Evolutionary conservation across 1,139 yeast species (phyloP).

Genomic region (Pichia sp.): DNA sequence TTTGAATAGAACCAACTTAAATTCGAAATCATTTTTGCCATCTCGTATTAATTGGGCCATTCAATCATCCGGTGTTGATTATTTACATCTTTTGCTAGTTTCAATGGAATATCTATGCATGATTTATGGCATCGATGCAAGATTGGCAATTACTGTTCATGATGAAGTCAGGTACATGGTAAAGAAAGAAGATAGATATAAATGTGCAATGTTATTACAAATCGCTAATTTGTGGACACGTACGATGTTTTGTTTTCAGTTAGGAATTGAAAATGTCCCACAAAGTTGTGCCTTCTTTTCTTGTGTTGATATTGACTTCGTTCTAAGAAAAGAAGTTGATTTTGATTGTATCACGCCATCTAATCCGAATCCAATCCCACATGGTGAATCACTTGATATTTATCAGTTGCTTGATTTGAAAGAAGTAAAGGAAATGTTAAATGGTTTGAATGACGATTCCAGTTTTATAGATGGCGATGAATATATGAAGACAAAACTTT

Average conservation of each 20-base stretch:
- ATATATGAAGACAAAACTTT: conserved; percentile 9
- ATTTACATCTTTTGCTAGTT: conserved; percentile 73
- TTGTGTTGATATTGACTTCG: conserved; percentile 83
- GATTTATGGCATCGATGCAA: conserved; percentile 63
- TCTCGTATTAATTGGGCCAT: conserved; percentile 97
- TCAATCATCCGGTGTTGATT: conserved; percentile 97
- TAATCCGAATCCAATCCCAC: conserved; percentile 61
- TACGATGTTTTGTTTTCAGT: conserved; percentile 88
- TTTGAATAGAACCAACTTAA: conserved; percentile 57
- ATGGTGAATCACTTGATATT: conserved; percentile 75
- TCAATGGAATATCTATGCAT: conserved; percentile 80
- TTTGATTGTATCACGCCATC: conserved; percentile 90
- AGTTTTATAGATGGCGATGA: conserved; percentile 11
- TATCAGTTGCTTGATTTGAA: conserved; percentile 38
- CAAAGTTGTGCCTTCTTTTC: conserved; percentile 95
- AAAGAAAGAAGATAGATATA: conserved; percentile 63
- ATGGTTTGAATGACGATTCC: conserved; percentile 14
- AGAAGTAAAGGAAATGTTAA: conserved; percentile 25
- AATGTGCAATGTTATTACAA: conserved; percentile 78
- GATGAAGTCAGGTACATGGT: conserved; percentile 87
- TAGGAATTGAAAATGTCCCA: conserved; percentile 86
- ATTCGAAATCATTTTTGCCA: conserved; percentile 65
- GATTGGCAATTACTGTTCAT: conserved; percentile 84
- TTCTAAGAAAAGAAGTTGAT: conserved; percentile 82
- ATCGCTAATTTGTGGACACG: conserved; percentile 93